Percentiles rank a stretch among this genome's conserved stretches.
Conservation (phyloP, 2,329 filamentous ascomycete genomes). For the Alternaria gansuensis region DNA sequence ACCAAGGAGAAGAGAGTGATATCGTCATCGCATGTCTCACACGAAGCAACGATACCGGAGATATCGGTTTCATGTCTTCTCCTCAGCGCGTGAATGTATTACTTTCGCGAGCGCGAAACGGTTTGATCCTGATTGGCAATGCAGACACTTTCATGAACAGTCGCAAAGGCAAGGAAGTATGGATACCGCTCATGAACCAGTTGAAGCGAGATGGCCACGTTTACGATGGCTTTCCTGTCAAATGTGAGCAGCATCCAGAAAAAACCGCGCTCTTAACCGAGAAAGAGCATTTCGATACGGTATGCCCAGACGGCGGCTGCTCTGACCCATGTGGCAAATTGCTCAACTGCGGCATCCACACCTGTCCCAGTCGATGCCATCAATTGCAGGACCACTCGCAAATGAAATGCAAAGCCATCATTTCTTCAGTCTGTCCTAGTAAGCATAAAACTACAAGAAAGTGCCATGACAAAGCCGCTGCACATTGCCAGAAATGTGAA, state of each 20-base stretch:
- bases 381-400: constrained; percentile 66
- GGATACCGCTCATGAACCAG: constrained; percentile 66
- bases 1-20: constrained; percentile 79
- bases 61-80: constrained; percentile 75
- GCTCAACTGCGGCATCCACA: constrained; percentile 67
- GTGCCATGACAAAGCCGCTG: constrained; percentile 57
- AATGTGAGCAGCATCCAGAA: constrained; percentile 47
- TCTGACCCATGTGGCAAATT: constrained; percentile 62
- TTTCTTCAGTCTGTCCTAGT: constrained; percentile 61
- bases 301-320: constrained; percentile 77
- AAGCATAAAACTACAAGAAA: constrained; percentile 60
- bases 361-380: constrained; percentile 70
- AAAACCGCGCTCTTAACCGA: constrained; percentile 58
- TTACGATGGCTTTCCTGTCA: constrained; percentile 53
- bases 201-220: constrained; percentile 61
- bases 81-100: constrained; percentile 75
- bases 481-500: constrained; percentile 62
- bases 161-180: constrained; percentile 65
- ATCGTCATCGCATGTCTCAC: constrained; percentile 75
- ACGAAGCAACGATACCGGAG: constrained; percentile 68
- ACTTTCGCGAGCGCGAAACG: constrained; percentile 71
- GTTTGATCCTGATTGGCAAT: constrained; percentile 75
- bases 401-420: constrained; percentile 57
- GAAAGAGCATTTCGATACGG: constrained; percentile 66
- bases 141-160: constrained; percentile 70